Evolutionary conservation across 495 filamentous ascomycete genomes (phyloP).

Genomic region (Cudoniella acicularis): DNA sequence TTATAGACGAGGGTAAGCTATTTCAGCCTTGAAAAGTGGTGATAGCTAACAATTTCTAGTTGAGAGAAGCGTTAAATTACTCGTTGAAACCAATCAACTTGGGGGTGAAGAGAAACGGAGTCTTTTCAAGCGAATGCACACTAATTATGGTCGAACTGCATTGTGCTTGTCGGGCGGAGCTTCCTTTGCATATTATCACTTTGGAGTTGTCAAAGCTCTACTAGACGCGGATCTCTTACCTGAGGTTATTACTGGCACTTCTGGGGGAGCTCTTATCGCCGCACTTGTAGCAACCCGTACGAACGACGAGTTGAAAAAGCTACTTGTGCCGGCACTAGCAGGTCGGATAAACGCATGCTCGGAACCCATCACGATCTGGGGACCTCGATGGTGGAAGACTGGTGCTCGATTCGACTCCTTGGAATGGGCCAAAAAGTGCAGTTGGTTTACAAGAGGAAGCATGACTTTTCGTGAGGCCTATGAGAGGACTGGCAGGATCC

Average conservation of each 20-base stretch:
- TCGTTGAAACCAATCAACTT: constrained; percentile 63
- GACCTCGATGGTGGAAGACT: constrained; percentile 81
- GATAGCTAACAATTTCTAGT: constrained; percentile 30
- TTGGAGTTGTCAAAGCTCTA: constrained; percentile 87
- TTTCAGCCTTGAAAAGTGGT: neutral
- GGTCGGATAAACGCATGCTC: constrained; percentile 80
- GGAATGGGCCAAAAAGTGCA: constrained; percentile 81
- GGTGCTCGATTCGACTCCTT: constrained; percentile 91
- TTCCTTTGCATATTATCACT: constrained; percentile 94
- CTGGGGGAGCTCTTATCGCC: constrained; percentile 88
- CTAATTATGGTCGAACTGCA: constrained; percentile 89
- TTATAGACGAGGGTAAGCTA: constrained; percentile 70
- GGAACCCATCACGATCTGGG: constrained; percentile 73
- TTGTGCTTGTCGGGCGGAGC: constrained; percentile 93
- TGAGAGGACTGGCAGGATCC: constrained; percentile 85
- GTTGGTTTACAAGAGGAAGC: constrained; percentile 85
- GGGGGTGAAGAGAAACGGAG: constrained; percentile 68
- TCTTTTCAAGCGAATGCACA: constrained; percentile 83
- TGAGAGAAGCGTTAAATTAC: constrained; percentile 58
- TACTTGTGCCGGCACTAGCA: constrained; percentile 83
- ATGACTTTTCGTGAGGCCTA: constrained; percentile 96
- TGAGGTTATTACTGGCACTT: constrained; percentile 93
- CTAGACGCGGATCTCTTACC: constrained; percentile 84
- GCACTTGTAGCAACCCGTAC: constrained; percentile 85
- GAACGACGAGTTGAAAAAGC: constrained; percentile 78